A percentile compares a stretch with the other conserved stretches of the same genome.
Conservation (phyloP, 2,329 filamentous ascomycete genomes). For the Amesomyces nigricolor region DNA sequence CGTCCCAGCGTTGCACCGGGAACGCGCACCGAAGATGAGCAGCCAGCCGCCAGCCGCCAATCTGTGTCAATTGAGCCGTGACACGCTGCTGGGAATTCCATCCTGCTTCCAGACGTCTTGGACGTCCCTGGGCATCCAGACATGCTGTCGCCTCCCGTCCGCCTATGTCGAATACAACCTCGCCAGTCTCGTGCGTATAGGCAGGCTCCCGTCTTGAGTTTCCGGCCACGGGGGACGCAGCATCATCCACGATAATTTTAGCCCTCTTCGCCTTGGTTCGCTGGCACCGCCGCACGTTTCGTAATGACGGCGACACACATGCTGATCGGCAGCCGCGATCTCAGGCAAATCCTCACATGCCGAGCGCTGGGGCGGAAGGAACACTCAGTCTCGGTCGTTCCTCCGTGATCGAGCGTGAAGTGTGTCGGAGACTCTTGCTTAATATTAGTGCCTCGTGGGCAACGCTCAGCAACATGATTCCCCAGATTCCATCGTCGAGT, state of each 20-base stretch:
- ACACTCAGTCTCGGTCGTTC: constrained; percentile 2
- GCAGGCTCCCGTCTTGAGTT: constrained; percentile 17
- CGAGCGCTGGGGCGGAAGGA: neutral
- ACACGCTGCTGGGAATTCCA: constrained; percentile 18
- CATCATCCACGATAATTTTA: constrained; percentile 19
- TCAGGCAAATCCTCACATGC: neutral
- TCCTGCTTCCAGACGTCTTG: constrained; percentile 18
- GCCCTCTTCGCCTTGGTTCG: constrained; percentile 18
- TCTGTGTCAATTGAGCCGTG: constrained; percentile 14
- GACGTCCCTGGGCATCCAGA: constrained; percentile 6
- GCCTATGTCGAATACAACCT: constrained; percentile 16
- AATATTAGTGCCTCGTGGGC: too few species aligned
- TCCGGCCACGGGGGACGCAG: neutral
- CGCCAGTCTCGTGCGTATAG: constrained; percentile 18
- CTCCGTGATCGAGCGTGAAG: neutral
- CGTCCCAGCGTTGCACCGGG: constrained; percentile 11
- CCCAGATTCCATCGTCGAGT: constrained; percentile 4
- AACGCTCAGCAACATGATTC: constrained; percentile 7
- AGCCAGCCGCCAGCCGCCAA: constrained; percentile 14
- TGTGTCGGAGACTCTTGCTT: neutral
- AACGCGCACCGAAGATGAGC: constrained; percentile 6
- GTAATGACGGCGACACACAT: neutral
- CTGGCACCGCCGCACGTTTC: neutral
- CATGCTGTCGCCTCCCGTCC: constrained; percentile 14
- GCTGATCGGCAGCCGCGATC: constrained; percentile 1